Percentiles rank a stretch among this genome's conserved stretches.
These are phyloP conservation scores for Theobroma grandiflorum DNA, from an alignment of 441 rosid species.

Conservation along the genomic window DNA sequence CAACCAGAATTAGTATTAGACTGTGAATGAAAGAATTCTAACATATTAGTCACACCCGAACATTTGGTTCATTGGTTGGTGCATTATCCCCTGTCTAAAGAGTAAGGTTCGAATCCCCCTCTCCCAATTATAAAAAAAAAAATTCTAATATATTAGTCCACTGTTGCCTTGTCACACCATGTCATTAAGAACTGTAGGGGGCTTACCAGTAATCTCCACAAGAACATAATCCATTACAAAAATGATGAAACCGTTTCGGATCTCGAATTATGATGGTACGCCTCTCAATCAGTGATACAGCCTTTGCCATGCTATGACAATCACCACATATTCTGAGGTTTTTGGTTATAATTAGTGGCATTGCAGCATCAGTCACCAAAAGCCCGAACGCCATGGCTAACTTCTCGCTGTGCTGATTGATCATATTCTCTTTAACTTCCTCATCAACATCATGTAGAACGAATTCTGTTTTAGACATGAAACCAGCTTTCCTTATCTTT, in stretches of 20 bases:
- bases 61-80: too few species aligned
- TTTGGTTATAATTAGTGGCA: slow-evolving; percentile 48
- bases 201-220: slow-evolving; percentile 58
- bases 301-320: slow-evolving; percentile 53
- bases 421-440: slow-evolving; percentile 55
- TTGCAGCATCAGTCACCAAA: slow-evolving; percentile 40
- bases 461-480: slow-evolving; percentile 47
- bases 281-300: slow-evolving; percentile 46
- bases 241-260: slow-evolving; percentile 63
- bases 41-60: not conserved
- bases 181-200: not conserved
- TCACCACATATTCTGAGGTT: slow-evolving; percentile 62
- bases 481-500: slow-evolving; percentile 46
- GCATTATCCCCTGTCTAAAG: too few species aligned
- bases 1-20: not conserved
- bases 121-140: too few species aligned
- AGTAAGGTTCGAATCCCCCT: too few species aligned
- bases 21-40: slow-evolving; percentile 4
- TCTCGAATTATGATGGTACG: slow-evolving; percentile 55
- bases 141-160: not conserved
- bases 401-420: slow-evolving; percentile 58
- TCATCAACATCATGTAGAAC: slow-evolving; percentile 63
- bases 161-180: not conserved
- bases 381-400: slow-evolving; percentile 59
- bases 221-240: slow-evolving; percentile 51